These are phyloP conservation scores for Vanrija sp. DNA, from an alignment of 1,284 basidiomycete species.

Conservation along the genomic window DNA sequence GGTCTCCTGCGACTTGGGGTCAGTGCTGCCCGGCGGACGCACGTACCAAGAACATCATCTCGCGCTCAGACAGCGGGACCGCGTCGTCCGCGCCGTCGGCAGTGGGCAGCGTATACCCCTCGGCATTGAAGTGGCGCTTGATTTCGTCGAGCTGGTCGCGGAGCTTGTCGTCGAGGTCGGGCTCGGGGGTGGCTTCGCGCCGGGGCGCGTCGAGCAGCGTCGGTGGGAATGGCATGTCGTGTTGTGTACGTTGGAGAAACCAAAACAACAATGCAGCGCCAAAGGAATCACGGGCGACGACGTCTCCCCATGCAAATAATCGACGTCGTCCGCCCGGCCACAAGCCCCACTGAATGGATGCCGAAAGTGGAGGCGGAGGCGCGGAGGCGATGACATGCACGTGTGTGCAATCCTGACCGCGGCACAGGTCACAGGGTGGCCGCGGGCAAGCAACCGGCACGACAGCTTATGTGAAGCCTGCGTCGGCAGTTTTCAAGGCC, in stretches of 20 bases:
- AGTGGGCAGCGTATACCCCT: conserved; percentile 22
- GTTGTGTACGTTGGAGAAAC: neutral
- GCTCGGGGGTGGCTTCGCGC: neutral
- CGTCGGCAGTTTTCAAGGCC: neutral
- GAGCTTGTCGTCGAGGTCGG: neutral
- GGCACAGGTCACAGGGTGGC: too few relatives aligned
- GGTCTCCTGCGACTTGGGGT: conserved; percentile 26
- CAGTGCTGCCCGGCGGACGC: neutral
- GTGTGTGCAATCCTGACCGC: too few relatives aligned
- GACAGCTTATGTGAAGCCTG: too few relatives aligned
- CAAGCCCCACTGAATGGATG: too few relatives aligned
- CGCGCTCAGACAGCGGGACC: conserved; percentile 25
- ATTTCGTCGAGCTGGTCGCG: conserved; percentile 9
- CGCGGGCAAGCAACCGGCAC: too few relatives aligned
- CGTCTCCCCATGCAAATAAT: too few relatives aligned
- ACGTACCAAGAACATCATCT: conserved; percentile 44
- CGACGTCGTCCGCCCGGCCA: too few relatives aligned
- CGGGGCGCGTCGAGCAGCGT: neutral
- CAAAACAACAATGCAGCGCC: neutral
- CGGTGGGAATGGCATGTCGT: conserved; percentile 5
- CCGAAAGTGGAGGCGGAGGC: too few relatives aligned
- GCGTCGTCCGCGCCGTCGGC: conserved; percentile 16
- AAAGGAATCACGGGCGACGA: too few relatives aligned
- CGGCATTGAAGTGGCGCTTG: conserved; percentile 25
- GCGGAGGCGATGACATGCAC: too few relatives aligned